Conservation (phyloP, 169 alveolate genomes). For the Eimeria acervulina region DNA sequence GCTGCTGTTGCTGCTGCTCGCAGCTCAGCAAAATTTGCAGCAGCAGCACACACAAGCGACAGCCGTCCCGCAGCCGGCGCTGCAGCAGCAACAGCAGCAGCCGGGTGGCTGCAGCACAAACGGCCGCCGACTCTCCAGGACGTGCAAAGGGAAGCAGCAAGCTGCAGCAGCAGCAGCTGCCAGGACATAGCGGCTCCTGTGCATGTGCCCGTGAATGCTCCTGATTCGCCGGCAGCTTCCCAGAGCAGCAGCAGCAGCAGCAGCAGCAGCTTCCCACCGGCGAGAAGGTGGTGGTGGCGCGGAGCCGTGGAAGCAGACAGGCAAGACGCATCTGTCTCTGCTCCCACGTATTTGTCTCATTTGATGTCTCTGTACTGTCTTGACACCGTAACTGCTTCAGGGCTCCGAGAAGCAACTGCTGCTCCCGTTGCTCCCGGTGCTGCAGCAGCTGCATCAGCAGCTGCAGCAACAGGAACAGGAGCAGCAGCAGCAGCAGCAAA, state of each 20-base stretch:
- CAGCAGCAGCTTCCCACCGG: constrained; percentile 49
- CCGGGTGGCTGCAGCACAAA: neutral
- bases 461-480: constrained; percentile 21
- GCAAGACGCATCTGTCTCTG: constrained; percentile 23
- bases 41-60: neutral
- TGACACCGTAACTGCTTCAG: neutral
- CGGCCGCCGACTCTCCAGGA: constrained; percentile 15
- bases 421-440: constrained; percentile 27
- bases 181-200: neutral
- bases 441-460: neutral
- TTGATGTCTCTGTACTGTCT: constrained; percentile 52
- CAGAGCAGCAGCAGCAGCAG: constrained; percentile 25
- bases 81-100: constrained; percentile 33
- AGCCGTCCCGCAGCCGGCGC: neutral
- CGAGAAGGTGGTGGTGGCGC: constrained; percentile 67
- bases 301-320: constrained; percentile 53
- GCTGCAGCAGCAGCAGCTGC: constrained; percentile 33
- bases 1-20: constrained; percentile 79
- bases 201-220: neutral
- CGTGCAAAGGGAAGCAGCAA: neutral
- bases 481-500: constrained; percentile 20
- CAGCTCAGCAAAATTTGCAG: constrained; percentile 33
- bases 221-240: neutral
- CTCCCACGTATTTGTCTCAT: constrained; percentile 33
- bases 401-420: constrained; percentile 61